Evolutionary conservation across 1,139 yeast genomes (phyloP), one percentile per base, ranked within the genome.

Genomic region (Suhomyces choctaworum): DNA sequence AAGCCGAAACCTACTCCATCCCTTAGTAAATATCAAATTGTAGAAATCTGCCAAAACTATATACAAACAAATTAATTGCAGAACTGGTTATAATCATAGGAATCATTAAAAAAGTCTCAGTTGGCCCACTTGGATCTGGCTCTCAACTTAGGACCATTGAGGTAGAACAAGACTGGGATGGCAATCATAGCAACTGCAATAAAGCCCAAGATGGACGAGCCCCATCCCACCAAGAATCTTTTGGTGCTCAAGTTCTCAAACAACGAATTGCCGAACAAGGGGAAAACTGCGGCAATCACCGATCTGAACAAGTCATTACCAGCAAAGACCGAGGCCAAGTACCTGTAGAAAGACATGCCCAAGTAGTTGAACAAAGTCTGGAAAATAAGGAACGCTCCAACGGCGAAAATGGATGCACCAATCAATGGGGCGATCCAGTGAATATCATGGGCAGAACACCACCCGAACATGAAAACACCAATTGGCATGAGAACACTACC

Each of bases 251-350:
- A 52, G 45, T 73, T 73, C 25, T 54, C 45, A 46, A 68, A 80
- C 67, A 80, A 62, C 2, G 70, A 66, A 30, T 60, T 53, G 4
- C 80, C 83, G 50, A 80, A 78, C 32, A 80, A 58, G 26, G 87
- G 86, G 65, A 80, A 80, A 4, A 74, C 75, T 21, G 79, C 79
- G 0, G 81, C 86, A 51, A 76, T 63, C 2, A 62, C 60, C 2
- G 80, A 68, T 46, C 84, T 64, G 45, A 68, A 66, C 35, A 77
- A 60, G 9, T 70, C 76, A 47, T 76, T 77, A 16, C 77, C 72
- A 2, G 82, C 82, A 52, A 74, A 77, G 4, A 76, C 81, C 5
- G 82, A 76, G 0, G 83, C 84, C 50, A 73, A 54, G 47, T 66
- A 70, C 32, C 63, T 56, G 33, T 54, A 60, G 49, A 65, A 71